phyloP scores from a whole-genome alignment of 345 rosid genomes.

The Brassica nigra region DNA sequence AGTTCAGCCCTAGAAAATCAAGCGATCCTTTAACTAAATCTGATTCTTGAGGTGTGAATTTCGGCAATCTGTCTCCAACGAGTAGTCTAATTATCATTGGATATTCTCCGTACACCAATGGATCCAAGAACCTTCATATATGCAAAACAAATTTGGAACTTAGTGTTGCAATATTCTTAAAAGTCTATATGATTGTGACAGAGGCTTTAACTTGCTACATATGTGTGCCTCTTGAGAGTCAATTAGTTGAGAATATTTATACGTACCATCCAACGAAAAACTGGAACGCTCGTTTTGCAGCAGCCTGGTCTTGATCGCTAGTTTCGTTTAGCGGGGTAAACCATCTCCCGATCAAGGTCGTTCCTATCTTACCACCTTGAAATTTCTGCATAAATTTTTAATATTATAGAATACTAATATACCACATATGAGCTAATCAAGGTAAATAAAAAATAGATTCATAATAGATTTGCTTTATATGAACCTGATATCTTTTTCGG shows the following conservation, averaged over 20 bases:
- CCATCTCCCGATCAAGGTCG: constrained; percentile 28
- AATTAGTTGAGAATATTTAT: neutral
- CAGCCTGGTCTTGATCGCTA: constrained; percentile 12
- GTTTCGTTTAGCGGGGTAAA: constrained; percentile 9
- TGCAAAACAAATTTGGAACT: neutral
- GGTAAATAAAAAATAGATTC: too few species aligned
- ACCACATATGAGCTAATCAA: too few species aligned
- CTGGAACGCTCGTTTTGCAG: constrained; percentile 28
- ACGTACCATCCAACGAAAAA: constrained; percentile 38
- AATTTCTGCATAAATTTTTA: neutral
- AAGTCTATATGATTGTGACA: neutral
- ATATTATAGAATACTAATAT: too few species aligned
- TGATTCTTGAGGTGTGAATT: constrained; percentile 13
- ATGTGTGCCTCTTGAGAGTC: neutral
- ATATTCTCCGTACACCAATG: constrained; percentile 32
- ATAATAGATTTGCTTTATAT: too few species aligned
- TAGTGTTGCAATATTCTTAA: too few species aligned
- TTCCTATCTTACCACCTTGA: constrained; percentile 32
- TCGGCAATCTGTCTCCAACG: constrained; percentile 29
- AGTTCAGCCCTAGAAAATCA: constrained; percentile 40
- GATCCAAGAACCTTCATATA: constrained; percentile 28
- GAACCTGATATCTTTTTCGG: constrained; percentile 31
- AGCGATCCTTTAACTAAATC: constrained; percentile 35
- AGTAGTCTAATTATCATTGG: constrained; percentile 4
- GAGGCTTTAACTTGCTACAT: neutral